Conservation (phyloP, 1,139 yeast species). For the Citeromyces hawaiiensis region DNA sequence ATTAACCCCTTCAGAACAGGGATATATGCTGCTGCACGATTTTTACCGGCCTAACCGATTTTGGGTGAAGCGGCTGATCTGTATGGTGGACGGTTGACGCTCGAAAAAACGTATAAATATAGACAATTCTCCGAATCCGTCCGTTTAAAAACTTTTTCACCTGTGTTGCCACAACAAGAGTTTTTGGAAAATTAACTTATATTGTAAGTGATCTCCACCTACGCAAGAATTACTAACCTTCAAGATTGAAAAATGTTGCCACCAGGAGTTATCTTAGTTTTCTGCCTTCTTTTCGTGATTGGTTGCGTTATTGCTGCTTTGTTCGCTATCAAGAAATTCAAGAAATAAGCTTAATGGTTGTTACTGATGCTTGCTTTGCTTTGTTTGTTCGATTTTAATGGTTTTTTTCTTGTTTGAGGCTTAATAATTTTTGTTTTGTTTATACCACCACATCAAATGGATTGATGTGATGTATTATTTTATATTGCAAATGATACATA, state of each 20-base stretch:
- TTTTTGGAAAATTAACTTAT: neutral
- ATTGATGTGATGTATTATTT: neutral
- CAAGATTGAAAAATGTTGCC: slow-evolving; percentile 15
- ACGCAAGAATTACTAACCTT: neutral
- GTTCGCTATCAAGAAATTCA: slow-evolving; percentile 15
- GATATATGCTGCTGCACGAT: neutral
- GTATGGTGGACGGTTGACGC: neutral
- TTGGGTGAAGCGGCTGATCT: neutral
- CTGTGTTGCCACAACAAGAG: neutral
- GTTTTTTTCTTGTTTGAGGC: neutral
- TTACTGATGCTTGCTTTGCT: neutral
- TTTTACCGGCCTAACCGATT: neutral
- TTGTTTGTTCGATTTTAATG: neutral
- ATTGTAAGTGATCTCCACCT: neutral
- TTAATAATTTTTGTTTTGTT: neutral
- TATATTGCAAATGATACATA: neutral
- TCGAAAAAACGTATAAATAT: neutral
- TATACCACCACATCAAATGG: neutral
- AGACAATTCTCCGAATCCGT: neutral
- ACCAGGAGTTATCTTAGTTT: slow-evolving; percentile 23
- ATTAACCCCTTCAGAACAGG: neutral
- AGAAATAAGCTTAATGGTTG: slow-evolving; percentile 11
- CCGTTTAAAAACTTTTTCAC: neutral
- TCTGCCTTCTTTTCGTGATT: slow-evolving; percentile 20
- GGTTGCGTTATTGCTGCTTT: slow-evolving; percentile 14